Base-by-base conservation (phyloP, 768 basidiomycete species). In the Lactifluus subvellereus region DNA sequence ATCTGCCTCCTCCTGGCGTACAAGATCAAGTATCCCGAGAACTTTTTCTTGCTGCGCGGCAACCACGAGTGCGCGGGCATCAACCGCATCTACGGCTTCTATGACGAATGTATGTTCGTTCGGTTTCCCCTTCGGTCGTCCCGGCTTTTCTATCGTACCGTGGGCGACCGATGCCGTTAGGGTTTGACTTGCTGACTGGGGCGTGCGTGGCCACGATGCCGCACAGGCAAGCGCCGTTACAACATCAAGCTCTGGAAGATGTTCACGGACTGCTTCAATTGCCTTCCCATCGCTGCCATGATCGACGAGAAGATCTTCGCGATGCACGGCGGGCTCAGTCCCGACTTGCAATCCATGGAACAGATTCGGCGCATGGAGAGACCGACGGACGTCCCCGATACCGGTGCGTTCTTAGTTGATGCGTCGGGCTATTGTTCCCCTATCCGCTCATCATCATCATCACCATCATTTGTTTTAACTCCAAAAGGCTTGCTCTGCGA, bases 181-280 rank as follows among this genome's bases (percentile, higher is more conserved):
- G 27, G 27, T 27, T 27, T 27, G 27, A 27, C 27, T 27, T 27
- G 27, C 27, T 27, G 27, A 27, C 27, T 27, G 27, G 27, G 27
- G 27, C 27, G 27, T 27, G 27, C 27, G 2, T 27, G 27, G 27
- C 27, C 27, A 27, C 27, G 27, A 35, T 42, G 55, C 37, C 35
- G n/a, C 8, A 32, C 73, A 98, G 95, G 96, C 84, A 98, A 98
- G 82, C 92, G 96, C 74, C 87, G 96, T 73, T 97, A 98, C 84
- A 98, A 98, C 81, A 98, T 98, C 84, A 98, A 98, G 77, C 82
- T 98, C 73, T 98, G 96, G 96, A 98, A 98, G 83, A 98, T 94
- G 42, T 98, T 98, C 76, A 98, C 96, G 66, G 96, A 98, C 74
- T 98, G 95, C 79, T 98, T 98, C 84, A 98, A 98, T 80, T 98